Evolutionary conservation across 148 eudicot genomes (phyloP).

Genomic region (Arbutus unedo): DNA sequence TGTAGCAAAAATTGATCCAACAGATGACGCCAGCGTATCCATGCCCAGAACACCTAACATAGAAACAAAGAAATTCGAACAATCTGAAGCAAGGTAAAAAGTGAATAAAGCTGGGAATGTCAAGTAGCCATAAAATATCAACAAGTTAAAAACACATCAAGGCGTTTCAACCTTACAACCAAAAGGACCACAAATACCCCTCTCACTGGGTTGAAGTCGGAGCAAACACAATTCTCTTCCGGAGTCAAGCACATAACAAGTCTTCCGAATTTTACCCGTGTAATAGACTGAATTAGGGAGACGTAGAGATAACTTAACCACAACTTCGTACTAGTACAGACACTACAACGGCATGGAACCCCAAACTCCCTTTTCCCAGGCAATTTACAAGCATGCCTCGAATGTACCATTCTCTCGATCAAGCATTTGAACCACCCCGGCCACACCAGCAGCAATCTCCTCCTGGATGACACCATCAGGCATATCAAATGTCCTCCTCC

Average conservation of each 20-base stretch:
- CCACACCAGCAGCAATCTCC: constrained; percentile 88
- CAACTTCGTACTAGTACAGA: constrained; percentile 7
- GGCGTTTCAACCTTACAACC: not conserved
- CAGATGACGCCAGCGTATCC: too few species aligned
- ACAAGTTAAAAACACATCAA: not conserved
- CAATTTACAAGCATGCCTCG: constrained; percentile 32
- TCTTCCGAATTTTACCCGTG: not conserved
- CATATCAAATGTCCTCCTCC: constrained; percentile 95
- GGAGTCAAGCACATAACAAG: not conserved
- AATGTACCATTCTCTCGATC: constrained; percentile 37
- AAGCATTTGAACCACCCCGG: constrained; percentile 81
- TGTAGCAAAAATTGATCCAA: too few species aligned
- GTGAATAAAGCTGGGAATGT: not conserved
- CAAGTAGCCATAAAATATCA: not conserved
- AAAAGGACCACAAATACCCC: constrained; percentile 1
- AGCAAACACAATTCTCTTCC: not conserved
- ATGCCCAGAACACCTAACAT: not conserved
- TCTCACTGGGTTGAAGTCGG: not conserved
- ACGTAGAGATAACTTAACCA: not conserved
- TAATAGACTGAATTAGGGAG: not conserved
- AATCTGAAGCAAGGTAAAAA: not conserved
- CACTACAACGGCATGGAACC: constrained; percentile 14
- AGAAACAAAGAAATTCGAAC: not conserved
- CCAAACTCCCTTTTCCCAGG: not conserved
- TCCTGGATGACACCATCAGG: constrained; percentile 68